Evolutionary conservation across 73 alveolate species (phyloP).

Genomic region (Paramecium sexaurelia): DNA sequence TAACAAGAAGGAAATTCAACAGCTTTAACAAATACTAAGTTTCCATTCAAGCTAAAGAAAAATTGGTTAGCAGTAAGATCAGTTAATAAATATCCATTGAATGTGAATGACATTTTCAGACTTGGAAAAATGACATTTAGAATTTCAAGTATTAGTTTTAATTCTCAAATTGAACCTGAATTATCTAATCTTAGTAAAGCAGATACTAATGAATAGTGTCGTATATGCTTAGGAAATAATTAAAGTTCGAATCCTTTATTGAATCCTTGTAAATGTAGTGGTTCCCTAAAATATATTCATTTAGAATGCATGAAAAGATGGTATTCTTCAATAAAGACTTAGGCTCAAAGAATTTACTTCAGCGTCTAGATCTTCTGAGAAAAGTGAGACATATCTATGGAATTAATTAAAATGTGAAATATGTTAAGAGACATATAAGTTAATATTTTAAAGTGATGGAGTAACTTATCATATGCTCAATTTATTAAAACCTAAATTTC

Average conservation of each 20-base stretch:
- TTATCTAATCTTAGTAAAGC: background rate
- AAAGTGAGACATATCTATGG: slow-evolving; percentile 42
- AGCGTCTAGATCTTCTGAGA: slow-evolving; percentile 12
- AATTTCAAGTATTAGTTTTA: background rate
- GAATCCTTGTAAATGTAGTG: slow-evolving; percentile 72
- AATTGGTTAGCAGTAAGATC: slow-evolving; percentile 19
- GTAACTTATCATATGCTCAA: slow-evolving; percentile 4
- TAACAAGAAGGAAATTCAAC: slow-evolving; percentile 22
- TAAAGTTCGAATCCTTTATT: slow-evolving; percentile 62
- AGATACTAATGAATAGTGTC: slow-evolving; percentile 52
- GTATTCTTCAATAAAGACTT: slow-evolving; percentile 26
- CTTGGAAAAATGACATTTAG: slow-evolving; percentile 43
- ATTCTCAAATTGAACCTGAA: background rate
- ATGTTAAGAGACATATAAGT: slow-evolving; percentile 23
- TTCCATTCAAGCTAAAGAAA: background rate
- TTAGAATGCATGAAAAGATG: slow-evolving; percentile 71
- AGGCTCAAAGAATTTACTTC: slow-evolving; percentile 58
- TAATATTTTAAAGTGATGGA: slow-evolving; percentile 53
- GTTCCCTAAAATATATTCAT: slow-evolving; percentile 70
- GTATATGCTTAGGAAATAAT: slow-evolving; percentile 67
- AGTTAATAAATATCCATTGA: background rate
- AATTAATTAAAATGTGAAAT: slow-evolving; percentile 61
- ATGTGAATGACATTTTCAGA: background rate
- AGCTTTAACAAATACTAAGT: background rate
- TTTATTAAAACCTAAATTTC: background rate